Conservation (phyloP, 208 protist genomes). For the Leishmania arabica region DNA sequence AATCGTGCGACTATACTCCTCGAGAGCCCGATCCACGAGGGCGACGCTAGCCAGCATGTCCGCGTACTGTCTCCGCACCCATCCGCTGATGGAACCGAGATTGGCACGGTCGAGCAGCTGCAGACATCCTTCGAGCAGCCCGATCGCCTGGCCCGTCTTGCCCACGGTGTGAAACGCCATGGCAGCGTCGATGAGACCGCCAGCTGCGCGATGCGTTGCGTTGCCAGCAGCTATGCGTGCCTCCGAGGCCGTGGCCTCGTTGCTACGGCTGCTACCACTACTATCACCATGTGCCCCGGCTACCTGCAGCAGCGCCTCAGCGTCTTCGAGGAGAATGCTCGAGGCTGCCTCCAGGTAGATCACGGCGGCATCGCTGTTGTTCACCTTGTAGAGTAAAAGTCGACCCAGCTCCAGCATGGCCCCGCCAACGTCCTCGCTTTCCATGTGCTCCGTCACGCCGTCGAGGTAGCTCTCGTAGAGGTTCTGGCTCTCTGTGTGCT, state of each 20-base stretch:
- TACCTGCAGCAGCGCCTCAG: conserved; percentile 30
- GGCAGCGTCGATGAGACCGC: conserved; percentile 60
- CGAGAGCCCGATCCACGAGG: conserved; percentile 65
- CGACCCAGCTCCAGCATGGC: conserved; percentile 75
- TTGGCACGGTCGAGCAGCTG: conserved; percentile 49
- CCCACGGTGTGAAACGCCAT: conserved; percentile 52
- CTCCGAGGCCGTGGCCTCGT: background rate
- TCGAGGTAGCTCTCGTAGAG: conserved; percentile 72
- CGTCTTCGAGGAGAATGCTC: conserved; percentile 60
- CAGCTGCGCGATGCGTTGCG: conserved; percentile 46
- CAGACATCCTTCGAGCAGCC: conserved; percentile 60
- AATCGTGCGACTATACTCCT: conserved; percentile 49
- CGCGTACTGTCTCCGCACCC: conserved; percentile 64
- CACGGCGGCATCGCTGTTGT: conserved; percentile 24
- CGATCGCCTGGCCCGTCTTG: conserved; percentile 52
- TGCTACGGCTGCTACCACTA: background rate
- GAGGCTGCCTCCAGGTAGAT: conserved; percentile 72
- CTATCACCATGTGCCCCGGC: background rate
- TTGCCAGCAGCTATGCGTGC: conserved; percentile 22
- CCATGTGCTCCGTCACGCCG: conserved; percentile 39
- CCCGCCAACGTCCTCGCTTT: conserved; percentile 51
- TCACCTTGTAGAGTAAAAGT: conserved; percentile 47
- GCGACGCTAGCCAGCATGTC: conserved; percentile 56
- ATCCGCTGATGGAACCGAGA: conserved; percentile 44
- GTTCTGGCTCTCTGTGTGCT: conserved; percentile 43